Evolutionary conservation across 306 rosid species (phyloP).

Genomic region (Glycyrrhiza uralensis): DNA sequence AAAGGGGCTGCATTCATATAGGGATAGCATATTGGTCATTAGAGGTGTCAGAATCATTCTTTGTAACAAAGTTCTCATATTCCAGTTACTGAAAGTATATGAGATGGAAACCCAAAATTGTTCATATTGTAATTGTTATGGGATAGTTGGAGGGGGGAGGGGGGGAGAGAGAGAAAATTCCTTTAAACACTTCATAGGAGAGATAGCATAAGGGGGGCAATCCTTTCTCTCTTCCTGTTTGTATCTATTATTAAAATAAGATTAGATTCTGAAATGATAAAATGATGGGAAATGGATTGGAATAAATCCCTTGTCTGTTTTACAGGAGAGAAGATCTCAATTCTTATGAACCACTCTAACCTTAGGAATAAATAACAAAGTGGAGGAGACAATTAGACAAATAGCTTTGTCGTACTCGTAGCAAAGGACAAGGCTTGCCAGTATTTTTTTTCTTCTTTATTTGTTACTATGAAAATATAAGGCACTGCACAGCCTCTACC

Average conservation of each 20-base stretch:
- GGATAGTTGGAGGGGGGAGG: slow-evolving; percentile 29
- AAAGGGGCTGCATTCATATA: slow-evolving; percentile 15
- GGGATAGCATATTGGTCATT: slow-evolving; percentile 7
- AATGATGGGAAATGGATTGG: slow-evolving; percentile 23
- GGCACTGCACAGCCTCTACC: no score
- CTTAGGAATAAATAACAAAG: no score
- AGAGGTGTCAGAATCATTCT: slow-evolving; percentile 35
- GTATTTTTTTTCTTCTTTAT: no score
- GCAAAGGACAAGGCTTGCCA: no score
- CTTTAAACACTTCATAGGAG: background rate
- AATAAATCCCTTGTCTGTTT: background rate
- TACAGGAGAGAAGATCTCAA: background rate
- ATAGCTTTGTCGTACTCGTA: no score
- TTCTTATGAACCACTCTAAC: background rate
- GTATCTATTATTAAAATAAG: slow-evolving; percentile 26
- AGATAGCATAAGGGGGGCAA: slow-evolving; percentile 7
- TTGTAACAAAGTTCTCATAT: slow-evolving; percentile 25
- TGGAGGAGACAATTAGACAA: no score
- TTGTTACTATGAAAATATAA: no score
- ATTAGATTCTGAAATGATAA: slow-evolving; percentile 19
- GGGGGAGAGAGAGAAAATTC: slow-evolving; percentile 1
- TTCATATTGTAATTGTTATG: slow-evolving; percentile 56
- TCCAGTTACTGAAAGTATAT: slow-evolving; percentile 17
- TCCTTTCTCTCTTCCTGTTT: slow-evolving; percentile 9
- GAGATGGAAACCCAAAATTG: slow-evolving; percentile 29